Conservation (phyloP, 192 early-diverging fungal genomes). For the Dispira simplex region DNA sequence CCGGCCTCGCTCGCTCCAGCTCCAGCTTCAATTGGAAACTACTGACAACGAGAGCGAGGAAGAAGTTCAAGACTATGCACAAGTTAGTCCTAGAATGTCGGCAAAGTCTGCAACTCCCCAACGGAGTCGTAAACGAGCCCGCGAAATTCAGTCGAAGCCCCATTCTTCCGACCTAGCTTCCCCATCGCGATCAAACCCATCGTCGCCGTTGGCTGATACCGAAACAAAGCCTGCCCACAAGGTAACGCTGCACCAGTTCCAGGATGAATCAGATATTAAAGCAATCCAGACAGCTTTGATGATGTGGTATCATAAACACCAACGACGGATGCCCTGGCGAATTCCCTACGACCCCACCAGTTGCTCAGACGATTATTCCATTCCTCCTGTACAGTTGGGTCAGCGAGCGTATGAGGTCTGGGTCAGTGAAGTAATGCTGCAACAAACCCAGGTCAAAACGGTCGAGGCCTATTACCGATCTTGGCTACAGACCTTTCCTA, state of each 20-base stretch:
- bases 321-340: slow-evolving; percentile 51
- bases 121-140: too few species aligned
- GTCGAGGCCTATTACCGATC: slow-evolving; percentile 49
- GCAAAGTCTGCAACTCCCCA: too few species aligned
- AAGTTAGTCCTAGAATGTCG: too few species aligned
- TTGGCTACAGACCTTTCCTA: slow-evolving; percentile 59
- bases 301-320: slow-evolving; percentile 41
- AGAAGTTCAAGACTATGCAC: too few species aligned
- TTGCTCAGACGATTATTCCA: neutral
- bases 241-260: slow-evolving; percentile 2
- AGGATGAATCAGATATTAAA: neutral
- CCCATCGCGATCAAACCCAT: too few species aligned
- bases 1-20: too few species aligned
- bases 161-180: too few species aligned
- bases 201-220: too few species aligned
- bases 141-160: too few species aligned
- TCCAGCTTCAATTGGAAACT: too few species aligned
- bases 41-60: too few species aligned
- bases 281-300: slow-evolving; percentile 28
- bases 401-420: slow-evolving; percentile 57
- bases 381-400: slow-evolving; percentile 7
- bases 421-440: slow-evolving; percentile 77
- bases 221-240: too few species aligned
- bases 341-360: slow-evolving; percentile 13
- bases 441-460: slow-evolving; percentile 62